Conservation (phyloP, 2,329 filamentous ascomycete species). For the Xylariaceae sp. region DNA sequence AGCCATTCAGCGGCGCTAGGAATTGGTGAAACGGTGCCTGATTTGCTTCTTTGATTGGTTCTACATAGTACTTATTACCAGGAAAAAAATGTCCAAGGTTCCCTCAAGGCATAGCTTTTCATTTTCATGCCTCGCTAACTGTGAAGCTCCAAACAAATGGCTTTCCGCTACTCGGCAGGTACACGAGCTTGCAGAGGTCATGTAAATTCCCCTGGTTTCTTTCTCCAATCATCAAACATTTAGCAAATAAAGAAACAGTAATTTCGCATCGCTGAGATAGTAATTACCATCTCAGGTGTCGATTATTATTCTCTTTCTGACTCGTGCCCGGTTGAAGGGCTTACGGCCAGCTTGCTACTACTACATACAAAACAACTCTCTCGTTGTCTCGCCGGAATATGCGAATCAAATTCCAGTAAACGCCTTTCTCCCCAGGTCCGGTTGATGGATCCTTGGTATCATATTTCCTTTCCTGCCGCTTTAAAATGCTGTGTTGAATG, state of each 20-base stretch:
- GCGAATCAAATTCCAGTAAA: constrained; percentile 42
- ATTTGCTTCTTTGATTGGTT: too few relatives aligned
- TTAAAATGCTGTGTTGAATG: constrained; percentile 48
- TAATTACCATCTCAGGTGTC: constrained; percentile 13
- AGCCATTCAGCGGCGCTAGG: too few relatives aligned
- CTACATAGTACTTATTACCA: too few relatives aligned
- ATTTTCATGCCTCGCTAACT: too few relatives aligned
- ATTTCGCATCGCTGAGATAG: constrained; percentile 8
- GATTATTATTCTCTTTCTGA: constrained; percentile 30
- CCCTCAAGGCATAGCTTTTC: too few relatives aligned
- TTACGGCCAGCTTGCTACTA: constrained; percentile 31
- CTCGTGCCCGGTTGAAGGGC: constrained; percentile 42
- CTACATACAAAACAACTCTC: constrained; percentile 36
- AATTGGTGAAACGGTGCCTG: too few relatives aligned
- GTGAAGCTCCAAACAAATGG: too few relatives aligned
- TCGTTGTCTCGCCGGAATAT: constrained; percentile 35
- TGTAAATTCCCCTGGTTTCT: not conserved
- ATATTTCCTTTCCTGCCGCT: constrained; percentile 40
- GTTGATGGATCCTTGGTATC: constrained; percentile 48
- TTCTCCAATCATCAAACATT: too few relatives aligned
- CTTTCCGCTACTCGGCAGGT: too few relatives aligned
- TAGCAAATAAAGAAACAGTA: not conserved
- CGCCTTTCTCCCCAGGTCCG: constrained; percentile 43
- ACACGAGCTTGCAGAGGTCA: not conserved
- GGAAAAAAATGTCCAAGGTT: too few relatives aligned